Conservation (phyloP, 441 rosid species). For the Erodium texanum region DNA sequence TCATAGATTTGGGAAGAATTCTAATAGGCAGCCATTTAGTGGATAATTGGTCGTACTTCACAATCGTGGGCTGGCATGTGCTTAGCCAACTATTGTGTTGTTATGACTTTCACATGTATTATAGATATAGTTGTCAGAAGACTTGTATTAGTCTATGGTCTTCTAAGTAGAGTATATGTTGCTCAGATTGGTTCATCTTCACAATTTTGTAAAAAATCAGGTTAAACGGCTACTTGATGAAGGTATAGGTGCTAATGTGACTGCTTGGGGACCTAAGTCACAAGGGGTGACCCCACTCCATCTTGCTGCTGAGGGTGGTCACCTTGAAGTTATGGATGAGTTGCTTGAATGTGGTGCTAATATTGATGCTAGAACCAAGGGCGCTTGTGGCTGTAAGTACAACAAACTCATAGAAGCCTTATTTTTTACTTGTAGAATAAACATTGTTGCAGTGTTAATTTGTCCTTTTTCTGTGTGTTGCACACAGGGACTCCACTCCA, state of each 20-base stretch:
- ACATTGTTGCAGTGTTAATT: neutral
- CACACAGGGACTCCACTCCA: conserved; percentile 89
- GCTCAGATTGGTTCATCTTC: conserved; percentile 9
- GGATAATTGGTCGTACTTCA: neutral
- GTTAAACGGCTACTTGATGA: conserved; percentile 61
- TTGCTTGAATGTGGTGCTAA: conserved; percentile 81
- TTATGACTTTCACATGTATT: neutral
- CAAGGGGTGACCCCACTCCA: conserved; percentile 80
- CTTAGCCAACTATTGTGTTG: neutral
- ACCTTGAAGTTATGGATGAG: conserved; percentile 72
- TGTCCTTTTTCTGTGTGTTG: neutral
- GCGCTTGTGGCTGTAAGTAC: conserved; percentile 76
- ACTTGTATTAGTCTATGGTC: neutral
- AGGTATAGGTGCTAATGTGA: conserved; percentile 67
- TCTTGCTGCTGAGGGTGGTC: conserved; percentile 92
- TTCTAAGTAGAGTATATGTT: neutral
- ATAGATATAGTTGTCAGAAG: too few relatives aligned
- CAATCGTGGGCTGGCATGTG: neutral
- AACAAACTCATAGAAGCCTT: neutral
- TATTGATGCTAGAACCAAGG: conserved; percentile 81
- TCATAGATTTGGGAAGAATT: neutral
- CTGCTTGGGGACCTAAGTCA: conserved; percentile 76
- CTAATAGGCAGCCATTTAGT: neutral
- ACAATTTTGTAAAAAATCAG: conserved; percentile 20
- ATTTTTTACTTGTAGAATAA: neutral